Percentiles rank a stretch among this genome's conserved stretches.
These are phyloP conservation scores for Jasminum sambac DNA, from an alignment of 257 asterid genomes.

Conservation along the genomic window DNA sequence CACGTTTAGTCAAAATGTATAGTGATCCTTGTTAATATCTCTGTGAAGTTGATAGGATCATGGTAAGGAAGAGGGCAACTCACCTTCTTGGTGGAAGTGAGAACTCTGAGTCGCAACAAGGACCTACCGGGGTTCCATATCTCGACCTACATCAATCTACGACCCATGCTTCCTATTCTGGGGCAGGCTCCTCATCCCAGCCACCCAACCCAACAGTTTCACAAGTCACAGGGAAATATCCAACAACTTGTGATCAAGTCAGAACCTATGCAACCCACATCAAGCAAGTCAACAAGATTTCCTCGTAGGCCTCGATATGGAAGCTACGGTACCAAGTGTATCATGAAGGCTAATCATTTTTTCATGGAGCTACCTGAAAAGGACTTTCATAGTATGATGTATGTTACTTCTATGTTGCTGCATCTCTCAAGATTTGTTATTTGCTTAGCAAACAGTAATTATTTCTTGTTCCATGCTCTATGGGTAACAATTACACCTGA, in stretches of 20 bases:
- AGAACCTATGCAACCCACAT: constrained; percentile 60
- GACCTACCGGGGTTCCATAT: constrained; percentile 28
- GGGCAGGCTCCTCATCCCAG: constrained; percentile 59
- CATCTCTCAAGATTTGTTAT: not conserved
- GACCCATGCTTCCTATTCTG: constrained; percentile 19
- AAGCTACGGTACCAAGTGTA: constrained; percentile 58
- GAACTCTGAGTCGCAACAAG: constrained; percentile 61
- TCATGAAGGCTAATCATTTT: constrained; percentile 93
- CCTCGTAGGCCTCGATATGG: constrained; percentile 95
- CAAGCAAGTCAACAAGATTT: constrained; percentile 83
- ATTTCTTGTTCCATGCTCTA: not conserved
- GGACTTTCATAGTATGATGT: constrained; percentile 92
- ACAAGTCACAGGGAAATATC: constrained; percentile 40
- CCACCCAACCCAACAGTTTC: constrained; percentile 40
- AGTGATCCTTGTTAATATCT: not conserved
- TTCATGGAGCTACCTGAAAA: constrained; percentile 90
- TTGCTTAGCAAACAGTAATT: constrained; percentile 6
- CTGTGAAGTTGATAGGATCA: constrained; percentile 17
- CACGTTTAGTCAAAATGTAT: not conserved
- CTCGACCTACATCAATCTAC: constrained; percentile 7
- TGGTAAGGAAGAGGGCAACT: constrained; percentile 83
- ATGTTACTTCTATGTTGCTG: constrained; percentile 27
- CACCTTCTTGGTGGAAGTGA: constrained; percentile 64
- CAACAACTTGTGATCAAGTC: constrained; percentile 51
- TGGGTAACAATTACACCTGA: constrained; percentile 88